Percentiles rank a stretch among this genome's conserved stretches.
phyloP scores from a whole-genome alignment of 2,329 filamentous ascomycete species.

The Cladosporium cucumerinum region DNA sequence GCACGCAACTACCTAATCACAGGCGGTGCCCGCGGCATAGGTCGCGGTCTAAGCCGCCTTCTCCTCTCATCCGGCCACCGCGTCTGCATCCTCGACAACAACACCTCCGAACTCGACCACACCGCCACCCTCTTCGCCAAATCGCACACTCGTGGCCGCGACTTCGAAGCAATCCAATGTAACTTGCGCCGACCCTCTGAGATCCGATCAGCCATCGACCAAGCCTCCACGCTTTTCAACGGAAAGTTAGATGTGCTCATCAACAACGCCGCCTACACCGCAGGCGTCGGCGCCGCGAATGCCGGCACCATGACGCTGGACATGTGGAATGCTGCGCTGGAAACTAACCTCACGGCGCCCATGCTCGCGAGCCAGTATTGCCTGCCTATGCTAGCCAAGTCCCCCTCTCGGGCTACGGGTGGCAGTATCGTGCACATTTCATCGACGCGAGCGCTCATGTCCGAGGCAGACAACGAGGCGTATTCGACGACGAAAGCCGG shows the following conservation, averaged over 20 bases:
- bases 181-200: conserved; percentile 30
- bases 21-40: conserved; percentile 39
- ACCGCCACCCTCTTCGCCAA: conserved; percentile 30
- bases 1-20: conserved; percentile 36
- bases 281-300: conserved; percentile 32
- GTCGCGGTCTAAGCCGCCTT: conserved; percentile 37
- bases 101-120: conserved; percentile 39
- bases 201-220: conserved; percentile 31
- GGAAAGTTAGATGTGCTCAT: conserved; percentile 41
- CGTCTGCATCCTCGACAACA: conserved; percentile 41
- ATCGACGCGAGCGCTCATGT: conserved; percentile 49
- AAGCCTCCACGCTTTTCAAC: conserved; percentile 35
- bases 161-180: conserved; percentile 25
- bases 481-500: conserved; percentile 52
- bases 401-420: conserved; percentile 18
- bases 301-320: conserved; percentile 37
- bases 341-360: conserved; percentile 40
- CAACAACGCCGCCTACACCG: conserved; percentile 44
- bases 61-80: conserved; percentile 41
- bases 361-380: conserved; percentile 31
- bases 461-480: conserved; percentile 49
- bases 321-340: conserved; percentile 38
- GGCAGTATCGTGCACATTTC: conserved; percentile 47
- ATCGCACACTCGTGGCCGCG: conserved; percentile 17
- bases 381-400: conserved; percentile 28